Conservation (phyloP, 2,329 filamentous ascomycete genomes). For the Monosporascus sp. region DNA sequence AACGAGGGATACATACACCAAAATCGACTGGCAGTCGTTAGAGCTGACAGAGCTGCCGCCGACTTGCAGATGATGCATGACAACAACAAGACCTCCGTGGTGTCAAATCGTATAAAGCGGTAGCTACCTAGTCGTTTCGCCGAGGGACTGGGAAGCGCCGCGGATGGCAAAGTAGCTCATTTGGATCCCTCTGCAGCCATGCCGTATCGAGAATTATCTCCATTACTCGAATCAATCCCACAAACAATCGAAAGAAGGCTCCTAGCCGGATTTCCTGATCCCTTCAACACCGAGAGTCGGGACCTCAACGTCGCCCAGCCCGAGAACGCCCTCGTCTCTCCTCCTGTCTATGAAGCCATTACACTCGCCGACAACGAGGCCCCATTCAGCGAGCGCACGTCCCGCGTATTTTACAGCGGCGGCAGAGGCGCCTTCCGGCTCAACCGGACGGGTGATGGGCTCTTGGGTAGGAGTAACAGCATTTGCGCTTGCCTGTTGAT, state of each 20-base stretch:
- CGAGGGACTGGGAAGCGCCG: neutral
- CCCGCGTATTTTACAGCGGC: conserved; percentile 58
- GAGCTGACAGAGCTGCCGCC: no score
- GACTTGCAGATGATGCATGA: neutral
- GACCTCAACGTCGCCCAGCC: conserved; percentile 63
- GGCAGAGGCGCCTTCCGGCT: conserved; percentile 40
- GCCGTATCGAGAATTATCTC: neutral
- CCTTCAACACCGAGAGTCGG: conserved; percentile 60
- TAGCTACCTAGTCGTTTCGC: neutral
- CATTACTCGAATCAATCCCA: neutral
- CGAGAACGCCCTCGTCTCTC: conserved; percentile 64
- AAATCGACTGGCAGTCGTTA: neutral
- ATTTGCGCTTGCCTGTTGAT: conserved; percentile 9
- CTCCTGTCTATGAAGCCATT: conserved; percentile 77
- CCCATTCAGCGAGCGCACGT: conserved; percentile 73
- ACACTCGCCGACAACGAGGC: conserved; percentile 67
- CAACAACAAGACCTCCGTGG: neutral
- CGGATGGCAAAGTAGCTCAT: no score
- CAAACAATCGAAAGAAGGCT: neutral
- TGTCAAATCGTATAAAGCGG: neutral
- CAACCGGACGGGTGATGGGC: conserved; percentile 35
- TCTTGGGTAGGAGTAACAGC: conserved; percentile 21
- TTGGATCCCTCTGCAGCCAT: neutral
- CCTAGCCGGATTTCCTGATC: conserved; percentile 36
- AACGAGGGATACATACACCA: neutral